Conservation (phyloP, 2,329 filamentous ascomycete genomes). For the Hypoxylon sp. region DNA sequence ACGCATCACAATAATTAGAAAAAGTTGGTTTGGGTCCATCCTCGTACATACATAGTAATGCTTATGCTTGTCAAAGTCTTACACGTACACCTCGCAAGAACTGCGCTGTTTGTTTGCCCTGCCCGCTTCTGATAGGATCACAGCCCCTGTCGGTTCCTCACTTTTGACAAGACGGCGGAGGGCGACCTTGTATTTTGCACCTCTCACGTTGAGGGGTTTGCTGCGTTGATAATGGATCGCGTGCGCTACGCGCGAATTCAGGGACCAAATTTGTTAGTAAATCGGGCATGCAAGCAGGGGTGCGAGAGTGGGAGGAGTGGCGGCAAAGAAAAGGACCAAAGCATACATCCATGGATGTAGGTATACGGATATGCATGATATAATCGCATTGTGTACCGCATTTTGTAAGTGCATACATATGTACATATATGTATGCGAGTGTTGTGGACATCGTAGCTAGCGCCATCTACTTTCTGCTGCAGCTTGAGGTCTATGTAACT, state of each 20-base stretch:
- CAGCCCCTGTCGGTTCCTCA: conserved; percentile 43
- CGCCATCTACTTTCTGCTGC: conserved; percentile 34
- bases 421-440: conserved; percentile 38
- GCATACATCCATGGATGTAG: background rate
- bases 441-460: conserved; percentile 28
- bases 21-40: conserved; percentile 48
- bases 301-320: conserved; percentile 19
- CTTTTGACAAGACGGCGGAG: conserved; percentile 24
- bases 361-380: conserved; percentile 15
- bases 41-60: conserved; percentile 51
- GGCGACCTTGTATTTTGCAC: conserved; percentile 28
- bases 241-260: conserved; percentile 42
- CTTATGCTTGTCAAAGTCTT: conserved; percentile 49
- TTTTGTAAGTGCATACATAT: conserved; percentile 14
- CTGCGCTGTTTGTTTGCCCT: conserved; percentile 46
- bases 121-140: conserved; percentile 44
- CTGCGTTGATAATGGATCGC: conserved; percentile 32
- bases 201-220: conserved; percentile 35
- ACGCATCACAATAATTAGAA: conserved; percentile 46
- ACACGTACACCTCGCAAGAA: conserved; percentile 43
- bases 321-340: conserved; percentile 31
- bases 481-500: conserved; percentile 15
- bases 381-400: conserved; percentile 33
- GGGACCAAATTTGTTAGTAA: conserved; percentile 39
- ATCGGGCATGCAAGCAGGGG: conserved; percentile 40